Evolutionary conservation across 345 rosid genomes (phyloP), one percentile per base, ranked within the genome.

Genomic region (Populus euphratica): DNA sequence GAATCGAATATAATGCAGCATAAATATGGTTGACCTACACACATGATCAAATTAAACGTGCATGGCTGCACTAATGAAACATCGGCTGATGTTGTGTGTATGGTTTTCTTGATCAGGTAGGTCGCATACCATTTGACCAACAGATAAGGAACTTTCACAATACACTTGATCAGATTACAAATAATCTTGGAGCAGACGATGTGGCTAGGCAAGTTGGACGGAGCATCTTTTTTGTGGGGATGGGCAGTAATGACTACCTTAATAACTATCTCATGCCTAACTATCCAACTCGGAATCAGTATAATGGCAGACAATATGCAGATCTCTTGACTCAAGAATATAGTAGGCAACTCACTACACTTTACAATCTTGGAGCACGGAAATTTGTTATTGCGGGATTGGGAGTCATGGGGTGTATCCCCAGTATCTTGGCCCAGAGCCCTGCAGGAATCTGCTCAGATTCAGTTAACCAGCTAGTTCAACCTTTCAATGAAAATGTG

Each of bases 231-330:
- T 93, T 93, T 78, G 86, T 93, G 0, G 98, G 99, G 68, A 92
- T 96, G 98, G 97, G 98, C 72, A 96, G 98, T 86, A 96, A 96
- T 80, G 99, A 96, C 85, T 96, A 96, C 81, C 90, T 93, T 70
- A 91, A 96, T 84, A 96, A 92, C 76, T 96, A 92, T 79, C 94
- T 96, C 73, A 92, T 96, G 99, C 98, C 99, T 16, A 93, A 96
- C 82, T 96, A 88, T 71, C 88, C 86, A 10, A 93, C 99, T 8
- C 69, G 81, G 56, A 92, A 85, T 70, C 93, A 89, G 68, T 96
- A 84, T 80, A 86, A 93, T 69, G 90, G 83, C 7, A 93, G 82
- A 23, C 98, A 96, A 73, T 96, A 64, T 68, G 96, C 97, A 2
- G 86, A 89, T 78, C 90, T 88, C 23, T 85, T 96, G 83, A 94